These are phyloP conservation scores for Ganoderma lucidum DNA, from an alignment of 1,284 basidiomycete species.

Conservation along the genomic window DNA sequence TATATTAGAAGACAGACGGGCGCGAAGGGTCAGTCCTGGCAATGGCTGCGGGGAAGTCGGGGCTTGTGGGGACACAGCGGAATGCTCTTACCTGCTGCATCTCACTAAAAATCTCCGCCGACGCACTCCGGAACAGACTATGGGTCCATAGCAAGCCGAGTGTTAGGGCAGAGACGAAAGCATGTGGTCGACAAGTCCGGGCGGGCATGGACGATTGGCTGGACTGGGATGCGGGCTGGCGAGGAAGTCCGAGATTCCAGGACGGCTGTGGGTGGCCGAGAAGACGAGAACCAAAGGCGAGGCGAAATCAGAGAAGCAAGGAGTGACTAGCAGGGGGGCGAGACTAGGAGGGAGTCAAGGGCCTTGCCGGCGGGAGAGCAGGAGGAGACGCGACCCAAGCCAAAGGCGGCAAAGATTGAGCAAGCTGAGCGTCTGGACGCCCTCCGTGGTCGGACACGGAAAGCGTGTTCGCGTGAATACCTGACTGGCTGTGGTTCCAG, in stretches of 20 bases:
- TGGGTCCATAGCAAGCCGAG: constrained; percentile 15
- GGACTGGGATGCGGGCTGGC: not conserved
- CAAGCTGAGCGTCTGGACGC: not conserved
- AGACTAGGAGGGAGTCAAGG: not conserved
- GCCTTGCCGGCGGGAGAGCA: not conserved
- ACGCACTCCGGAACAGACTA: constrained; percentile 7
- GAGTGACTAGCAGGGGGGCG: not conserved
- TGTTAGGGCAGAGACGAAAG: constrained; percentile 8
- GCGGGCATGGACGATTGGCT: constrained; percentile 1
- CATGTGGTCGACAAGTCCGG: not conserved
- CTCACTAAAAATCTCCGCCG: constrained; percentile 8
- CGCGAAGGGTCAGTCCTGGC: constrained; percentile 6
- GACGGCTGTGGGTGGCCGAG: not conserved
- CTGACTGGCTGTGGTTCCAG: too few species aligned
- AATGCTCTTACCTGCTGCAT: constrained; percentile 25
- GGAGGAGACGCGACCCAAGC: not conserved
- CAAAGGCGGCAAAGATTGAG: constrained; percentile 6
- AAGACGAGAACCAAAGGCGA: not conserved
- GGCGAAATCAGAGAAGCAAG: not conserved
- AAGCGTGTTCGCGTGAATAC: constrained; percentile 1
- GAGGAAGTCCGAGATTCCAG: not conserved
- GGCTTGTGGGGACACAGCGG: not conserved
- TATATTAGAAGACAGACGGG: constrained; percentile 31
- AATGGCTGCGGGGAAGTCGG: not conserved
- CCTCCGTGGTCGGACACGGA: not conserved